Percentiles rank a stretch among this genome's conserved stretches.
Conservation (phyloP, 169 alveolate genomes). For the Plasmodium yoelii region DNA sequence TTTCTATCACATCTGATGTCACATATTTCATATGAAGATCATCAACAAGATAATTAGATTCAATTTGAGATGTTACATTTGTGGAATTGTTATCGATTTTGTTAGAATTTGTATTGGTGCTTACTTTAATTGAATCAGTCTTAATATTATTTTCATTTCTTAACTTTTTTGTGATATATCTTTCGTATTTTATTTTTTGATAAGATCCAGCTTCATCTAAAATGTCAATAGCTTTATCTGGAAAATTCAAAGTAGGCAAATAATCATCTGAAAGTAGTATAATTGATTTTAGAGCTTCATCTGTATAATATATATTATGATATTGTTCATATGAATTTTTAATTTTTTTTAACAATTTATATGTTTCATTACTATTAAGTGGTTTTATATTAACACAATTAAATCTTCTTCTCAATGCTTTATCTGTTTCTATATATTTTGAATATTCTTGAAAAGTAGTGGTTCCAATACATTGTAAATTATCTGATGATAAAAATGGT, state of each 20-base stretch:
- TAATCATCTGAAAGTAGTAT: constrained; percentile 80
- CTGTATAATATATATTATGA: constrained; percentile 87
- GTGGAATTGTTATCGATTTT: neutral
- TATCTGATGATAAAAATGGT: constrained; percentile 92
- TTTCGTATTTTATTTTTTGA: constrained; percentile 84
- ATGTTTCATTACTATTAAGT: constrained; percentile 84
- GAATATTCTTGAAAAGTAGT: constrained; percentile 85
- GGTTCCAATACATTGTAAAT: constrained; percentile 87
- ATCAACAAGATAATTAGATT: neutral
- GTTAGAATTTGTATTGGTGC: neutral
- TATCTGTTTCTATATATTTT: constrained; percentile 86
- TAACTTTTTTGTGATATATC: constrained; percentile 22
- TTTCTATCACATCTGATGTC: constrained; percentile 73
- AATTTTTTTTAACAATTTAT: constrained; percentile 84
- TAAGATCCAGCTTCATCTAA: constrained; percentile 91
- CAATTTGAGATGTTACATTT: neutral
- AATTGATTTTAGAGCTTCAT: constrained; percentile 80
- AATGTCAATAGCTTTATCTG: constrained; percentile 90
- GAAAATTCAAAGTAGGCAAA: constrained; percentile 85
- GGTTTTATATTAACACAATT: constrained; percentile 89
- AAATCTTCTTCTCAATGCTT: constrained; percentile 91
- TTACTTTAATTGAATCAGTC: neutral
- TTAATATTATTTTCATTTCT: neutral
- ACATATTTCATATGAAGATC: constrained; percentile 74
- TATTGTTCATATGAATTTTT: constrained; percentile 86